phyloP scores from a whole-genome alignment of 441 rosid species.

The Populus hybrid region DNA sequence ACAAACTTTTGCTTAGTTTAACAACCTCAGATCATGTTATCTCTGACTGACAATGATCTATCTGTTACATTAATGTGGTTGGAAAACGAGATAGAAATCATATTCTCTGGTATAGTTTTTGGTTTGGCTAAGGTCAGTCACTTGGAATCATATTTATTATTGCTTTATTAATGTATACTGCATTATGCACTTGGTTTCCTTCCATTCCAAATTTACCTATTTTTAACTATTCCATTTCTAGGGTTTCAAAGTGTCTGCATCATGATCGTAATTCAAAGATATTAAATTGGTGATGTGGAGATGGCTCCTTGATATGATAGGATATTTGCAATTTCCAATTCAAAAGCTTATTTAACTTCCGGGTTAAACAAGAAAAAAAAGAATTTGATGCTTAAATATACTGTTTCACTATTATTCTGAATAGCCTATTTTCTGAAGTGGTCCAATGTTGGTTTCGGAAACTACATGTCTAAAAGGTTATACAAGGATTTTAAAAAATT shows the following conservation, averaged over 20 bases:
- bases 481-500: background rate
- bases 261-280: background rate
- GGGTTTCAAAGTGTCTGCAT: background rate
- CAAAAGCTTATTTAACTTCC: background rate
- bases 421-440: background rate
- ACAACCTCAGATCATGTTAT: background rate
- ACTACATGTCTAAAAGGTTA: background rate
- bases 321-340: background rate
- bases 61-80: background rate
- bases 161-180: background rate
- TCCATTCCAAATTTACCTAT: background rate
- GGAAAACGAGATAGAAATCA: background rate
- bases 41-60: background rate
- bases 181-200: background rate
- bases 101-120: background rate
- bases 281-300: background rate
- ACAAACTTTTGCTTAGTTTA: background rate
- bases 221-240: too few relatives aligned
- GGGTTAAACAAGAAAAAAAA: too few relatives aligned
- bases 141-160: too few relatives aligned
- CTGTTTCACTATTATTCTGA: background rate
- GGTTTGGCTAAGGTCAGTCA: background rate
- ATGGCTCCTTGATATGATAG: background rate
- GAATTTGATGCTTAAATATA: background rate
- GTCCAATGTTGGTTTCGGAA: background rate